Conservation (phyloP, 371 early-diverging fungal genomes). For the Smittium culicis region DNA sequence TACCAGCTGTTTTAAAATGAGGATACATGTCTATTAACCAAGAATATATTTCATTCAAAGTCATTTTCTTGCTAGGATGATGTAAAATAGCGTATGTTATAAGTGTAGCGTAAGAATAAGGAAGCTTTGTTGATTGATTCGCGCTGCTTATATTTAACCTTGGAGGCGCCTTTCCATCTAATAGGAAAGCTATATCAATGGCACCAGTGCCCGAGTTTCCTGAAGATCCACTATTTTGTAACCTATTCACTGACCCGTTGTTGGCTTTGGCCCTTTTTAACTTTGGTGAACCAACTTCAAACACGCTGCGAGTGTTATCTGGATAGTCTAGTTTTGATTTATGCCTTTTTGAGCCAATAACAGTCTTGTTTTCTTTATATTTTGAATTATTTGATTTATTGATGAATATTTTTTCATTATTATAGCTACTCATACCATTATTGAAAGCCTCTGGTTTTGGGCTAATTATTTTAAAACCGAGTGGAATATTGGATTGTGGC, state of each 20-base stretch:
- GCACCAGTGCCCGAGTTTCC: constrained; percentile 5
- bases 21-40: constrained; percentile 73
- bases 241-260: neutral
- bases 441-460: neutral
- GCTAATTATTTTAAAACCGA: neutral
- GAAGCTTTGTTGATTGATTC: constrained; percentile 46
- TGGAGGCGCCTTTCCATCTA: constrained; percentile 25
- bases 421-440: neutral
- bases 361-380: neutral
- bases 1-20: constrained; percentile 53
- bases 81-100: constrained; percentile 81
- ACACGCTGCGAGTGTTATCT: neutral
- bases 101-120: constrained; percentile 81
- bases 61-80: constrained; percentile 56
- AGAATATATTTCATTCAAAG: constrained; percentile 82
- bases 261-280: neutral
- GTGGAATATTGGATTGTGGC: neutral
- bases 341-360: neutral
- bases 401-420: neutral
- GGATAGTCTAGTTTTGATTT: neutral
- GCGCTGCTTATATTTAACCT: constrained; percentile 7
- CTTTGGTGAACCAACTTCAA: no score
- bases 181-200: constrained; percentile 24
- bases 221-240: neutral
- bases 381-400: neutral